Percentiles rank a stretch among this genome's conserved stretches.
These are phyloP conservation scores for Citrus medica DNA, from an alignment of 345 rosid genomes.

Conservation along the genomic window DNA sequence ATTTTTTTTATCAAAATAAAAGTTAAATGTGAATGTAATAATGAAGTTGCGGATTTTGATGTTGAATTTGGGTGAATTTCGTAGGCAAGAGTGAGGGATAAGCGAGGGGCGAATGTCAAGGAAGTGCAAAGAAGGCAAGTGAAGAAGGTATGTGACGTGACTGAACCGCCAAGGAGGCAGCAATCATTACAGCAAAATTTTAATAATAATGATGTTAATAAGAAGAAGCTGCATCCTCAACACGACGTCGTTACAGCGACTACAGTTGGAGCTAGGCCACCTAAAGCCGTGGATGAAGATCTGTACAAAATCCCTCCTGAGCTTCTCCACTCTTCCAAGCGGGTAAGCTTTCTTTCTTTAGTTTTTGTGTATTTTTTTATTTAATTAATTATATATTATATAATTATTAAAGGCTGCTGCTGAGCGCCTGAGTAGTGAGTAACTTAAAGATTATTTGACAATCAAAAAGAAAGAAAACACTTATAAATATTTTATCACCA, in stretches of 20 bases:
- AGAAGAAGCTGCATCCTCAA: conserved; percentile 11
- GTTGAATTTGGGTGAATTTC: not conserved
- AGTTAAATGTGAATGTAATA: not conserved
- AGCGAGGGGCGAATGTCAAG: conserved; percentile 36
- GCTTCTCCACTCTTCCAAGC: conserved; percentile 55
- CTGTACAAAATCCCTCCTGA: conserved; percentile 90
- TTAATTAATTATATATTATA: not conserved
- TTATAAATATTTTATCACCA: no score
- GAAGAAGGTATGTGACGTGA: conserved; percentile 57
- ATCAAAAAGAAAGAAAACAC: no score
- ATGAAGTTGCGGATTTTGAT: no score
- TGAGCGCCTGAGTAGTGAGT: no score
- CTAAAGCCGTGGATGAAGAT: conserved; percentile 82
- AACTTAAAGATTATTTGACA: no score
- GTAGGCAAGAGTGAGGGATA: conserved; percentile 40
- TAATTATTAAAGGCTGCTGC: no score
- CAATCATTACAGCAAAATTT: not conserved
- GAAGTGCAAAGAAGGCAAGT: conserved; percentile 47
- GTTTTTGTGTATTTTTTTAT: accelerated
- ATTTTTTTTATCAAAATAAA: no score
- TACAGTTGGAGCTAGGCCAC: conserved; percentile 21
- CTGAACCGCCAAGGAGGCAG: conserved; percentile 36
- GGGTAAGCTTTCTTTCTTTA: conserved; percentile 29
- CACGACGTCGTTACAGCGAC: conserved; percentile 12
- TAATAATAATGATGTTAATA: not conserved